Percentiles rank a stretch among this genome's conserved stretches.
These are phyloP conservation scores for Cudoniella acicularis DNA, from an alignment of 495 filamentous ascomycete species.

Conservation along the genomic window DNA sequence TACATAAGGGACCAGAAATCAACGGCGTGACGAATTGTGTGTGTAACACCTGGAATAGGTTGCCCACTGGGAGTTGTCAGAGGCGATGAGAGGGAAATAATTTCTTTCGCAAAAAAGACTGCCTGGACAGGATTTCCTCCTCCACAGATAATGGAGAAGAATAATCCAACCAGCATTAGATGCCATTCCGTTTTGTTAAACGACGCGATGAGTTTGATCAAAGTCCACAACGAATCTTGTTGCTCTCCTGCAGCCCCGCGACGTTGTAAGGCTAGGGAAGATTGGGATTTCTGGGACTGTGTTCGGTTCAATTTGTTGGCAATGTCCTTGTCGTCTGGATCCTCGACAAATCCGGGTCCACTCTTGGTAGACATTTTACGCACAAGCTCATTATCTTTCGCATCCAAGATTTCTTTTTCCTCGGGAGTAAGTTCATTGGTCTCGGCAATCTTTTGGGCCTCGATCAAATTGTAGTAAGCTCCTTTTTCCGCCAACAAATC, in stretches of 20 bases:
- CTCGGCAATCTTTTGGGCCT: conserved; percentile 73
- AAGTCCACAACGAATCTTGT: conserved; percentile 68
- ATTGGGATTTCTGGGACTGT: conserved; percentile 64
- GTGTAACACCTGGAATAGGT: conserved; percentile 34
- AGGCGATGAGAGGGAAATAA: conserved; percentile 59
- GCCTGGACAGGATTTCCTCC: conserved; percentile 82
- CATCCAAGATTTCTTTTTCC: conserved; percentile 40
- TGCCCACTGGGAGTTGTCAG: conserved; percentile 11
- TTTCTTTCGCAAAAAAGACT: conserved; percentile 87
- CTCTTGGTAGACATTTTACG: conserved; percentile 39
- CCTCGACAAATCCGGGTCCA: conserved; percentile 34
- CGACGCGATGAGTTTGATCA: conserved; percentile 77
- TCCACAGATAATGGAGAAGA: conserved; percentile 77
- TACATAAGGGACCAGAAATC: conserved; percentile 96
- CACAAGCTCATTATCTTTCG: conserved; percentile 44
- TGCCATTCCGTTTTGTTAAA: conserved; percentile 77
- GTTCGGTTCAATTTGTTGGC: conserved; percentile 53
- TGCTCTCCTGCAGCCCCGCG: conserved; percentile 40
- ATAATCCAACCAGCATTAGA: conserved; percentile 71
- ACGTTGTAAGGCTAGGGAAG: conserved; percentile 62
- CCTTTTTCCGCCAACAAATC: conserved; percentile 56
- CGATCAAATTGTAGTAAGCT: conserved; percentile 74
- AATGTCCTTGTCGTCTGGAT: conserved; percentile 57
- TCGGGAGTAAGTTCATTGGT: conserved; percentile 51
- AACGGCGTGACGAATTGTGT: conserved; percentile 31